Conservation (phyloP, 2,329 filamentous ascomycete species). For the Stagonosporopsis cucurbitacearum region DNA sequence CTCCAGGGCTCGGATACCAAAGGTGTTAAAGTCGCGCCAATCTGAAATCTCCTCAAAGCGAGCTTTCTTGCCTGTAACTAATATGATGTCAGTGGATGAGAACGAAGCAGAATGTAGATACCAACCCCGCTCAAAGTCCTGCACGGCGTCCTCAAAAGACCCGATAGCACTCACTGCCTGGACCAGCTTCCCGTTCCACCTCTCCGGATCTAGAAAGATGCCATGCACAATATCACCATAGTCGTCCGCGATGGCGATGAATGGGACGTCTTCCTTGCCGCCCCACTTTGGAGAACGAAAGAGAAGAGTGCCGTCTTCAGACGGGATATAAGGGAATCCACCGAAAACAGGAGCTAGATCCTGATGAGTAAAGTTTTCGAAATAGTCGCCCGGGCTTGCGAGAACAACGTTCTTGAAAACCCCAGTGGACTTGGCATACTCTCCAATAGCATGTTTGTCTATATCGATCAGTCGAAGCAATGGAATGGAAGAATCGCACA, state of each 20-base stretch:
- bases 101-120: background rate
- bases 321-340: slow-evolving; percentile 50
- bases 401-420: slow-evolving; percentile 48
- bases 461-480: background rate
- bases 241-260: slow-evolving; percentile 51
- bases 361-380: slow-evolving; percentile 51
- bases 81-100: background rate
- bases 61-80: slow-evolving; percentile 29
- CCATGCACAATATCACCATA: slow-evolving; percentile 57
- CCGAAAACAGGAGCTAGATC: slow-evolving; percentile 49
- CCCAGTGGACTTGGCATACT: slow-evolving; percentile 44
- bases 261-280: slow-evolving; percentile 49
- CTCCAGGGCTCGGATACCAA: slow-evolving; percentile 28
- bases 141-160: slow-evolving; percentile 39
- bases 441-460: slow-evolving; percentile 51
- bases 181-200: slow-evolving; percentile 47
- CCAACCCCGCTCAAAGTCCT: slow-evolving; percentile 46
- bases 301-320: slow-evolving; percentile 49
- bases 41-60: slow-evolving; percentile 24
- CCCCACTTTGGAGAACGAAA: slow-evolving; percentile 51
- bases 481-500: background rate
- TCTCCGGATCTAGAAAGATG: slow-evolving; percentile 50
- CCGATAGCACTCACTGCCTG: slow-evolving; percentile 50
- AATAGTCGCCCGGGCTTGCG: slow-evolving; percentile 52
- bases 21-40: slow-evolving; percentile 25